Percentiles rank a stretch among this genome's conserved stretches.
Evolutionary conservation across 2,329 filamentous ascomycete species (phyloP).

Genomic region (Diplodia intermedia): DNA sequence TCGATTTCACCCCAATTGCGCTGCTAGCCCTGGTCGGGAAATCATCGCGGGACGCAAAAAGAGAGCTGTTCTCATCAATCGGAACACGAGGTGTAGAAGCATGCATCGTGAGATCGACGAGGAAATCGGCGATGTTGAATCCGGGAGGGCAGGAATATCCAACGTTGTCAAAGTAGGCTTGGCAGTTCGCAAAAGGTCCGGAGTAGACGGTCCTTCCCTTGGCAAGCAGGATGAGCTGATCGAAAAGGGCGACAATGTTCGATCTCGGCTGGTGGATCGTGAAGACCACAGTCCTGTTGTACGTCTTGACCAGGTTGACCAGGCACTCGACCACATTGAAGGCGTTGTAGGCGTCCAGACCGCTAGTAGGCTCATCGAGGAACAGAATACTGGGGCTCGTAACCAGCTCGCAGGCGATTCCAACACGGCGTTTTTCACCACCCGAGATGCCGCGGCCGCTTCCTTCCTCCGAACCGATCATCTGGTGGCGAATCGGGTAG

Average conservation of each 20-base stretch:
- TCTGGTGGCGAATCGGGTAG: conserved; percentile 88
- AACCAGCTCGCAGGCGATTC: conserved; percentile 96
- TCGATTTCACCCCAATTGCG: conserved; percentile 85
- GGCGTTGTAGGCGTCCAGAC: conserved; percentile 94
- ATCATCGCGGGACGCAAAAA: conserved; percentile 67
- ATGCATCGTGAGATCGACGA: conserved; percentile 98
- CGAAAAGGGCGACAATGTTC: conserved; percentile 97
- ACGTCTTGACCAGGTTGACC: conserved; percentile 91
- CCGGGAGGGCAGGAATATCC: conserved; percentile 94
- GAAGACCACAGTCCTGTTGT: conserved; percentile 96
- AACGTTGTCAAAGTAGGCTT: conserved; percentile 88
- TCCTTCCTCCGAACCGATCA: conserved; percentile 95
- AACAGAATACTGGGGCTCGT: conserved; percentile 97
- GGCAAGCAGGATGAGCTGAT: conserved; percentile 88
- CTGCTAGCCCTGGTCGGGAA: conserved; percentile 82
- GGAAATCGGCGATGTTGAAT: conserved; percentile 98
- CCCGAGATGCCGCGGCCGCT: conserved; percentile 95
- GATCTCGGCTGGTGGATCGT: conserved; percentile 98
- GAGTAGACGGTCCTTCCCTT: conserved; percentile 92
- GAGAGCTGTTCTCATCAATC: conserved; percentile 63
- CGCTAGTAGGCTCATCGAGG: conserved; percentile 95
- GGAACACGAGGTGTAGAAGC: conserved; percentile 67
- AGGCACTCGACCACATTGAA: conserved; percentile 98
- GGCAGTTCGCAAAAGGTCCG: conserved; percentile 85
- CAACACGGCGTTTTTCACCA: conserved; percentile 93